phyloP scores from a whole-genome alignment of 805 yeast genomes.

The Pichia exigua region DNA sequence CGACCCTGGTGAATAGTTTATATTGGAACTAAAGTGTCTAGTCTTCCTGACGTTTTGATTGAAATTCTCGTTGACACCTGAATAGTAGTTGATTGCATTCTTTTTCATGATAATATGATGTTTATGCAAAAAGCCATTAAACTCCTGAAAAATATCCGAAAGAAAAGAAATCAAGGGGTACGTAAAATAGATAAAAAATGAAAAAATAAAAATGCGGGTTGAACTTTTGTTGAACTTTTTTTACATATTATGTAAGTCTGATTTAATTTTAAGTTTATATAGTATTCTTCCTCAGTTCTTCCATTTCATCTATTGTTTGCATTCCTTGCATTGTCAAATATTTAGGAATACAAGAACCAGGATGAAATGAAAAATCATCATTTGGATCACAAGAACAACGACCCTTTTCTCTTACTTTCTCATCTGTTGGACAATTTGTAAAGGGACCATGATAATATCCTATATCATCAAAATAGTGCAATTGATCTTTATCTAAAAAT shows the following conservation, averaged over 20 bases:
- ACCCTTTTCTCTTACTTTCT: conserved; percentile 43
- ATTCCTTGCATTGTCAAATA: not conserved
- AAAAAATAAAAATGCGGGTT: not conserved
- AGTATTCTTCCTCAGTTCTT: not conserved
- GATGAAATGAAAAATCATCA: conserved; percentile 68
- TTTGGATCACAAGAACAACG: conserved; percentile 66
- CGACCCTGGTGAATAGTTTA: not conserved
- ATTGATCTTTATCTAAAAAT: conserved; percentile 56
- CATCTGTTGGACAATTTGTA: conserved; percentile 68
- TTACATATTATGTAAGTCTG: too few species aligned
- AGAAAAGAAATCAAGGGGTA: too few species aligned
- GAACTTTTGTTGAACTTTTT: too few species aligned
- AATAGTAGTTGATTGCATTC: not conserved
- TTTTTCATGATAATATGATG: not conserved
- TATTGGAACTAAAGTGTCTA: not conserved
- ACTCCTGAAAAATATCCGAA: not conserved
- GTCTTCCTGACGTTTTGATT: not conserved
- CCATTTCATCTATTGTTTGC: not conserved
- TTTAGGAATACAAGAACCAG: not conserved
- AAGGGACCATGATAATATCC: conserved; percentile 81
- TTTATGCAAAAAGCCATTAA: not conserved
- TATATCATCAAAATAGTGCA: conserved; percentile 75
- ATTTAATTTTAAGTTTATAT: not conserved
- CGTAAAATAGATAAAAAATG: too few species aligned
- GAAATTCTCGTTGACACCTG: not conserved